Base-by-base conservation (phyloP, 2,329 filamentous ascomycete species). In the Tetracladium maxilliforme region DNA sequence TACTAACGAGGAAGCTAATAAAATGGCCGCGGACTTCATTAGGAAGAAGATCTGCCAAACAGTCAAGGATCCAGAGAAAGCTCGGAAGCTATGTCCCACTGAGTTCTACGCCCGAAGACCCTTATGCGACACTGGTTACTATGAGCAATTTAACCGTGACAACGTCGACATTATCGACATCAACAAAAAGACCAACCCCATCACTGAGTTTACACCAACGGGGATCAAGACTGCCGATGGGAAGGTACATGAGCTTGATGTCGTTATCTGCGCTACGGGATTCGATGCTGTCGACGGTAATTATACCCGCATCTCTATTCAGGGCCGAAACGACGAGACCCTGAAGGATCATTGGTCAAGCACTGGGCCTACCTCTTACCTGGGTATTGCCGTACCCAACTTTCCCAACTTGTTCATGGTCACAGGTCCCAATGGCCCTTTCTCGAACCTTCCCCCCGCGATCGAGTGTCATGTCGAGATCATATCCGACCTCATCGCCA, bases 351-450 rank as follows among this genome's bases (percentile, higher is more conserved):
- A 35, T 14, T 52, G 52, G 53, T 16, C 29, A 10, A 15, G 41
- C 3, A 30, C 34, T 3, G 45, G 41, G 6, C 40, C 45, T 8
- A 41, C 32, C 10, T 41, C 48, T 0, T 56, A 54, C 31, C 39
- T 58, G 0, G 57, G 57, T 1, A 30, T 56, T 5, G 36, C 38
- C 4, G 41, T 49, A 2, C 30, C 44, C 2, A 39, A 45, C 1
- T 60, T 55, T 28, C 58, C 58, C 1, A 60, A 61, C 30, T 37
- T 61, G 30, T 51, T 61, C 32, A 48, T 52, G 37, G 36, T 55
- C 9, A 27, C 33, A 4, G 54, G 53, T 1, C 54, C 54, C 0
- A 39, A 51, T 24, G 49, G 47, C 17, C 46, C 47, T 8, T 56
- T 54, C 23, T 39, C 42, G 4, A 57, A 54, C 29, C 36, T 44